A percentile compares a stretch with the other conserved stretches of the same genome.
phyloP scores from a whole-genome alignment of 2,329 filamentous ascomycete species.

The Xylariaceae sp. region DNA sequence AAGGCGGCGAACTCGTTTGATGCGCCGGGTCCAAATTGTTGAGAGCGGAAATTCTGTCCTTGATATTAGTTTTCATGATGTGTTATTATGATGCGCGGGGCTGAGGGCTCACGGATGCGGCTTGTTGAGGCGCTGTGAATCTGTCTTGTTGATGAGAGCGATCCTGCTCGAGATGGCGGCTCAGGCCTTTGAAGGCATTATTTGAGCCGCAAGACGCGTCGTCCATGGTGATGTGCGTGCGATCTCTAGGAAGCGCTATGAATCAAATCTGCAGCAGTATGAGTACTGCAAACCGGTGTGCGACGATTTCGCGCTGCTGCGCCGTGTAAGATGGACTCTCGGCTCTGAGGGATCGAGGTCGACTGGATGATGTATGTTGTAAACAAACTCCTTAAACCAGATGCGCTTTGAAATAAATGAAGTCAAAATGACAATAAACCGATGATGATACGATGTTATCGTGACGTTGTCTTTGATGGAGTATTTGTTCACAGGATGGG shows the following conservation, averaged over 20 bases:
- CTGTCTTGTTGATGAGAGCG: constrained; percentile 70
- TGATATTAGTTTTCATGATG: constrained; percentile 6
- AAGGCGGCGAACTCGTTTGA: constrained; percentile 20
- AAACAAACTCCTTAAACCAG: background rate
- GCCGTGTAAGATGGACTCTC: background rate
- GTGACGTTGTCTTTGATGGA: background rate
- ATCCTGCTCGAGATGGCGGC: constrained; percentile 64
- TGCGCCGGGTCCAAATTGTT: constrained; percentile 8
- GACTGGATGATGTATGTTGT: background rate
- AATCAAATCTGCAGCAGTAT: background rate
- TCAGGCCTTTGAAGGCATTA: constrained; percentile 67
- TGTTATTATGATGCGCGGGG: background rate
- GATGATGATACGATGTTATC: background rate
- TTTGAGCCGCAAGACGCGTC: constrained; percentile 63
- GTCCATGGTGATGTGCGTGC: constrained; percentile 32
- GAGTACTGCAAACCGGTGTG: background rate
- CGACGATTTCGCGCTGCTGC: background rate
- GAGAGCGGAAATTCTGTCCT: constrained; percentile 22
- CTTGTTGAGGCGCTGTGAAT: constrained; percentile 31
- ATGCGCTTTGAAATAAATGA: background rate
- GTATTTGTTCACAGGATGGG: background rate
- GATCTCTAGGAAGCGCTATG: background rate
- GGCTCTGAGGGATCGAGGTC: background rate
- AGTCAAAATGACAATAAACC: background rate
- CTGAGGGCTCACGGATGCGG: constrained; percentile 21